A percentile compares a stretch with the other conserved stretches of the same genome.
phyloP scores from a whole-genome alignment of 1,284 basidiomycete species.

The Leccinum insolens region DNA sequence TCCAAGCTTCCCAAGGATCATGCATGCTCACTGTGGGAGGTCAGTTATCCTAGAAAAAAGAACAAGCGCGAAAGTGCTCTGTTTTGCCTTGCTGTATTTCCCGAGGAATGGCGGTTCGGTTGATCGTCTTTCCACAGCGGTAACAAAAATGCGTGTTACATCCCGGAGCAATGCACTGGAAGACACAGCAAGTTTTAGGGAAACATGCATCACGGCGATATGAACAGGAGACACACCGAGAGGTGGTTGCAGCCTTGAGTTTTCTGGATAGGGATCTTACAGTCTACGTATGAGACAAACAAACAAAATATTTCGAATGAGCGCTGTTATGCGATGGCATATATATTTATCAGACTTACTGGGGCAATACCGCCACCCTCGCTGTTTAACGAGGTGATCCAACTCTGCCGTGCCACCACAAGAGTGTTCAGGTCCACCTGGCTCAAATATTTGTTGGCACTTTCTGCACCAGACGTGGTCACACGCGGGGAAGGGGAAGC shows the following conservation, averaged over 20 bases:
- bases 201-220: not conserved
- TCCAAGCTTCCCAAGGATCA: not conserved
- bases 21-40: not conserved
- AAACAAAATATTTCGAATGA: not conserved
- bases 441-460: slow-evolving; percentile 48
- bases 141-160: slow-evolving; percentile 71
- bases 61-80: slow-evolving; percentile 48
- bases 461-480: slow-evolving; percentile 54
- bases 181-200: not conserved
- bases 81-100: slow-evolving; percentile 47
- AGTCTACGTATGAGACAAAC: slow-evolving; percentile 41
- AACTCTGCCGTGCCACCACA: slow-evolving; percentile 60
- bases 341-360: slow-evolving; percentile 36
- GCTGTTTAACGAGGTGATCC: slow-evolving; percentile 49
- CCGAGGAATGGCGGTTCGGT: slow-evolving; percentile 44
- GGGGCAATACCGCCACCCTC: slow-evolving; percentile 62
- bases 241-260: slow-evolving; percentile 65
- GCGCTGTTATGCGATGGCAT: not conserved
- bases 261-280: slow-evolving; percentile 61
- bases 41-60: slow-evolving; percentile 27
- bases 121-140: slow-evolving; percentile 52
- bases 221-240: slow-evolving; percentile 44
- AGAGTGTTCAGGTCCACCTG: slow-evolving; percentile 46
- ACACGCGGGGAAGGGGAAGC: slow-evolving; percentile 50
- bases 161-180: slow-evolving; percentile 56